Evolutionary conservation across 2,329 filamentous ascomycete species (phyloP), one percentile per base, ranked within the genome.

Genomic region (Madurella mycetomatis): DNA sequence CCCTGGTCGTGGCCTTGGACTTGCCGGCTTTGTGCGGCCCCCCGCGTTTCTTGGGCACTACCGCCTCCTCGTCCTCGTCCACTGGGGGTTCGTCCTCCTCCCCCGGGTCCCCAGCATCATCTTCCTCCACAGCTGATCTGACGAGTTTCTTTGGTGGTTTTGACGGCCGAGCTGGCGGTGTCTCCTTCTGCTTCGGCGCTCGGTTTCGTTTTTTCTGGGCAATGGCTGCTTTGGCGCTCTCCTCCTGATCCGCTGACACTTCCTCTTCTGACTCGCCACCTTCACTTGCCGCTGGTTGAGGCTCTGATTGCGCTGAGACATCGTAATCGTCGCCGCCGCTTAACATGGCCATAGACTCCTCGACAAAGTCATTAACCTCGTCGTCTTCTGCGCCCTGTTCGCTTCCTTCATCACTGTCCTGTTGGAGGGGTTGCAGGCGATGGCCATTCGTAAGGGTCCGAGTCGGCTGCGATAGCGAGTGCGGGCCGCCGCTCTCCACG

Each of bases 271-370:
- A 41, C 13, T 57, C 53, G 2, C 60, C 47, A 48, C 60, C 64
- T 9, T 70, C 68, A 17, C 69, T 65, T 16, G 72, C 70, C 7
- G 53, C 62, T 16, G 58, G 54, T 12, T 64, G 60, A 2, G 48
- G 39, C 43, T 61, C 64, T 8, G 55, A 43, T 40, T 53, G 53
- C n/a, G 51, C 25, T 25, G 25, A 43, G 5, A 58, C 45, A 9
- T 54, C 62, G 12, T 67, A 62, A 34, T 65, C 63, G 12, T 47
- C 70, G 15, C 44, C 65, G 11, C 48, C 62, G 16, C 59, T 56
- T 9, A 76, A 64, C 69, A 78, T 72, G 41, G 70, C 66, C 62
- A 77, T 66, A 2, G 76, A 76, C 39, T 76, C 70, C 12, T 79
- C 73, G 1, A 59, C 61, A 41, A 63, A 65, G 18, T 49, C 55